A percentile compares a stretch with the other conserved stretches of the same genome.
Evolutionary conservation across 805 yeast genomes (phyloP).

Genomic region (Schizosaccharomyces octosporus): DNA sequence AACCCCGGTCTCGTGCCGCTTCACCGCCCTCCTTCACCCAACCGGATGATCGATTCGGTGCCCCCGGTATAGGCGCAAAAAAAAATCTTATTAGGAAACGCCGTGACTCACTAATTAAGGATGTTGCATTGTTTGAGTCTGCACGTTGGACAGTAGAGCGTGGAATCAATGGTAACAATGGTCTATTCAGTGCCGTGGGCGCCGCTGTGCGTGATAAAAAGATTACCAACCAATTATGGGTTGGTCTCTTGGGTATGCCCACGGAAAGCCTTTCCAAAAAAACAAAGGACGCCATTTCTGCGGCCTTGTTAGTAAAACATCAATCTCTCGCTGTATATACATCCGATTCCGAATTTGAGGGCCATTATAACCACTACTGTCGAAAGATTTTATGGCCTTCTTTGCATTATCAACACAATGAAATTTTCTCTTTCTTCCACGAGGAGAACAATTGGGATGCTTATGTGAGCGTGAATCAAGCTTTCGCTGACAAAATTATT

Average conservation of each 20-base stretch:
- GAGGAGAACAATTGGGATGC: conserved; percentile 88
- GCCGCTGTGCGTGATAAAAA: conserved; percentile 23
- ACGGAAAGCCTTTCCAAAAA: conserved; percentile 48
- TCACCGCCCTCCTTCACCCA: conserved; percentile 10
- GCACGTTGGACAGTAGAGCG: conserved; percentile 55
- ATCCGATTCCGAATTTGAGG: conserved; percentile 58
- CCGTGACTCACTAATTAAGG: neutral
- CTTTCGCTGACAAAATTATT: conserved; percentile 54
- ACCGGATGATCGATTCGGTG: neutral
- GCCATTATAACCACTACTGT: conserved; percentile 77
- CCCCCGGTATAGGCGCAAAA: neutral
- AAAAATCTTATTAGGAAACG: neutral
- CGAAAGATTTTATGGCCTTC: conserved; percentile 95
- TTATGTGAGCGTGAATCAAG: conserved; percentile 49
- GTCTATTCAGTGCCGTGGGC: conserved; percentile 60
- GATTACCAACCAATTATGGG: conserved; percentile 28
- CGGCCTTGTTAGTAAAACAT: conserved; percentile 13
- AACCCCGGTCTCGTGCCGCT: conserved; percentile 10
- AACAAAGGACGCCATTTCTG: conserved; percentile 28
- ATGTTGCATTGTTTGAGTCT: conserved; percentile 19
- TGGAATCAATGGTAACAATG: conserved; percentile 63
- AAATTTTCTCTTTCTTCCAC: conserved; percentile 78
- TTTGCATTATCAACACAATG: conserved; percentile 80
- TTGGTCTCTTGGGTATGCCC: conserved; percentile 84
- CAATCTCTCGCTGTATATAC: conserved; percentile 30